Conservation (phyloP, 116 monocot species). For the Posidonia oceanica region DNA sequence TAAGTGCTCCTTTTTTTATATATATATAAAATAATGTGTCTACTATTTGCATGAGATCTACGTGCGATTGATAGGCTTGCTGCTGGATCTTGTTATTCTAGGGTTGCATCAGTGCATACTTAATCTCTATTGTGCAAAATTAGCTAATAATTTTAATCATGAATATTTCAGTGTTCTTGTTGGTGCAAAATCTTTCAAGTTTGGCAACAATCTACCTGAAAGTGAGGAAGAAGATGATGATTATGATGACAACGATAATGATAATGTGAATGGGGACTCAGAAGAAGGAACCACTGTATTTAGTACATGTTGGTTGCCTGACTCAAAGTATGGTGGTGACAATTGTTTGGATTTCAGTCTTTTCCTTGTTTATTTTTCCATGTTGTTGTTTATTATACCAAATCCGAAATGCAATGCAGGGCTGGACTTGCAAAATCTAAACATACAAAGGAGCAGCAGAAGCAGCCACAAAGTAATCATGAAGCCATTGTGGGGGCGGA, state of each 20-base stretch:
- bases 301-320: conserved; percentile 72
- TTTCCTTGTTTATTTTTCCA: too few relatives aligned
- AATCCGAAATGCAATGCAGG: conserved; percentile 12
- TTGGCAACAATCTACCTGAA: conserved; percentile 22
- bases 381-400: too few relatives aligned
- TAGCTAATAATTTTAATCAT: background rate
- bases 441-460: conserved; percentile 20
- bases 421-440: conserved; percentile 28
- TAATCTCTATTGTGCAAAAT: background rate
- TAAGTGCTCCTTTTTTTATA: background rate
- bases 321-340: conserved; percentile 21
- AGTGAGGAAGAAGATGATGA: conserved; percentile 7
- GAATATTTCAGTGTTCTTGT: conserved; percentile 46
- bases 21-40: too few relatives aligned
- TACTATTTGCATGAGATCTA: background rate
- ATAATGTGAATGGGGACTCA: conserved; percentile 17
- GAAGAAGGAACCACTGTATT: conserved; percentile 63
- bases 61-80: background rate
- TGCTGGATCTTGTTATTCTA: background rate
- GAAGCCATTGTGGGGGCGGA: conserved; percentile 18
- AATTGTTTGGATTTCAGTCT: too few relatives aligned
- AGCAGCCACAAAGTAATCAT: background rate
- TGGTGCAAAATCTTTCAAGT: conserved; percentile 55
- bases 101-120: background rate
- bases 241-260: conserved; percentile 2